These are phyloP conservation scores for Angomonas deanei DNA, from an alignment of 208 protist species.

Conservation along the genomic window DNA sequence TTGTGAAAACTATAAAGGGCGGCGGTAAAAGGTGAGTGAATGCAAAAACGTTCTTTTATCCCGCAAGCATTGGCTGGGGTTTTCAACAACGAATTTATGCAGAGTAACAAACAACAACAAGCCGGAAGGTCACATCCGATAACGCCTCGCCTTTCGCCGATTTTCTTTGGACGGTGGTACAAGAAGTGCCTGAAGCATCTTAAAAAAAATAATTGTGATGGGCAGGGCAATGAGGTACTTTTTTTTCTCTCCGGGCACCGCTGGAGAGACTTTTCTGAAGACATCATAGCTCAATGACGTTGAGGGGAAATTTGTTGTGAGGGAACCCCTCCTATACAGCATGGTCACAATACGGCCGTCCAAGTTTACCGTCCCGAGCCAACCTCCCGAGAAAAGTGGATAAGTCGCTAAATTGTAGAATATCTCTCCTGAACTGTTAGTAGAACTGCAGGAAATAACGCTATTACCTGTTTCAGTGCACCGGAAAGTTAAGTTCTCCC, in stretches of 20 bases:
- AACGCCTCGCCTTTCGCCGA: too few species aligned
- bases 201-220: background rate
- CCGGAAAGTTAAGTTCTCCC: background rate
- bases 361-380: background rate
- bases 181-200: background rate
- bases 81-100: background rate
- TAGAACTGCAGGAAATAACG: background rate
- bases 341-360: background rate
- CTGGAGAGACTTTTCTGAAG: slow-evolving; percentile 4
- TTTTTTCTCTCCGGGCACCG: too few species aligned
- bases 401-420: background rate
- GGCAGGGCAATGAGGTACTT: too few species aligned
- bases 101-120: background rate
- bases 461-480: background rate
- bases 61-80: background rate
- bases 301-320: background rate
- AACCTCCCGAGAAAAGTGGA: background rate
- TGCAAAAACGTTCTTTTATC: slow-evolving; percentile 14
- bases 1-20: slow-evolving; percentile 10
- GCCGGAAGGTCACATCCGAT: too few species aligned
- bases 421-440: background rate
- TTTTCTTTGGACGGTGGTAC: background rate
- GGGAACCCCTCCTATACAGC: background rate
- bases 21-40: slow-evolving; percentile 4
- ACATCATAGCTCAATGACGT: background rate